Evolutionary conservation across 139 green algal genomes (phyloP), one percentile per base, ranked within the genome.

Genomic region (Raphidocelis subcapitata): DNA sequence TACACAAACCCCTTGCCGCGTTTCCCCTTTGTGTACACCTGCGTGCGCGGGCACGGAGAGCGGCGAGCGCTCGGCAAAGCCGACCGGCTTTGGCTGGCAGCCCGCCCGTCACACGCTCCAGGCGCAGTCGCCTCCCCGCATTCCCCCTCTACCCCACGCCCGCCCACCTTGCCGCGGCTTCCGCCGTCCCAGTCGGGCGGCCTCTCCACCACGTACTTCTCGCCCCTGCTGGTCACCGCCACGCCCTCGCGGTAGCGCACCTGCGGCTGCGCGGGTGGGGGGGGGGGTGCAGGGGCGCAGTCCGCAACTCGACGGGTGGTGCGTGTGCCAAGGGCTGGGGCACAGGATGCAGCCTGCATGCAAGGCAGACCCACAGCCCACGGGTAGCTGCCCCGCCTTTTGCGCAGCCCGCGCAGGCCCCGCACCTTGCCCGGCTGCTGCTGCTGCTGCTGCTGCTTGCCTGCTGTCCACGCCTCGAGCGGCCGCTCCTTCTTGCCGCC

Each of bases 131-230:
- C 5, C 5, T 10, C 54, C 24, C 24, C 15, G n/a, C 15, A 12
- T 28, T 8, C n/a, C 5, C 24, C 24, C 24, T 28, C 24, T 14
- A 33, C 18, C 10, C 10, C 24, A 56, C 24, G 5, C 8, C 24
- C 5, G n/a, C 54, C 5, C 24, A 31, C 54, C 59, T 47, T 47
- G 54, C 82, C 82, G n/a, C 37, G 79, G 63, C 71, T 84, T 41
- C 87, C 87, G 2, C 87, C 87, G 59, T 92, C 84, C 80, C 81
- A 92, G 3, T 89, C 85, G 32, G 85, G 75, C 1, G 51, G 35
- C 26, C 84, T 84, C 74, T 90, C 84, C 8, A 90, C 28, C 2
- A 95, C 77, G 62, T 84, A 91, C 73, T 94, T 95, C 47, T 94
- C 85, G 1, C 90, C 90, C 14, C 78, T 82, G 1, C 55, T 74